A percentile compares a stretch with the other conserved stretches of the same genome.
phyloP scores from a whole-genome alignment of 2,329 filamentous ascomycete species.

The Calonectria hawksworthii region DNA sequence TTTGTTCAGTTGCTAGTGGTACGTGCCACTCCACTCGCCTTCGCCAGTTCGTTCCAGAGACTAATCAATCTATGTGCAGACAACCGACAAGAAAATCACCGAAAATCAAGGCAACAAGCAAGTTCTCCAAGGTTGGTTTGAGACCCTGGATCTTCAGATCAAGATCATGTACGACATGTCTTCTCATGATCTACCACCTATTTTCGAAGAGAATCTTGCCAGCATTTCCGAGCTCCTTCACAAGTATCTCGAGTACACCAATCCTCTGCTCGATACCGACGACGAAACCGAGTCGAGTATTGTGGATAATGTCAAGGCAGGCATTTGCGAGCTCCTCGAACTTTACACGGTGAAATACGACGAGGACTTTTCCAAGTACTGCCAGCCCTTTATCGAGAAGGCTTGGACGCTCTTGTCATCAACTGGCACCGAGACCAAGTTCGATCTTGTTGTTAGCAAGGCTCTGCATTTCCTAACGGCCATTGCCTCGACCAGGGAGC shows the following conservation, averaged over 20 bases:
- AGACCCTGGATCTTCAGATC: conserved; percentile 87
- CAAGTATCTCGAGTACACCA: conserved; percentile 94
- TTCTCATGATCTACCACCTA: conserved; percentile 94
- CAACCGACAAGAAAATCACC: conserved; percentile 79
- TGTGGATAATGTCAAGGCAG: conserved; percentile 89
- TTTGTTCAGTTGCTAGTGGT: conserved; percentile 86
- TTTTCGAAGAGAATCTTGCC: conserved; percentile 90
- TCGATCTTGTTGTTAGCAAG: conserved; percentile 94
- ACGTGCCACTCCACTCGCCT: conserved; percentile 45
- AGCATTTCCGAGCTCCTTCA: conserved; percentile 85
- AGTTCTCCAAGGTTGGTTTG: conserved; percentile 82
- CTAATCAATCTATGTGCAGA: conserved; percentile 55
- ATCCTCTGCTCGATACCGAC: conserved; percentile 83
- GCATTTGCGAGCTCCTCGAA: conserved; percentile 91
- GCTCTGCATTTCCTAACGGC: conserved; percentile 95
- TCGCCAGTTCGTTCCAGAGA: neutral
- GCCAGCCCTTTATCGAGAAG: conserved; percentile 87
- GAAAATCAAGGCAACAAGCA: conserved; percentile 82
- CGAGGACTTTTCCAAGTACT: conserved; percentile 87
- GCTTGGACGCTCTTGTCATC: conserved; percentile 93
- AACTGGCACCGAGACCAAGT: conserved; percentile 89
- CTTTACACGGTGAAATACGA: conserved; percentile 96
- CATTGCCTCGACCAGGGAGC: conserved; percentile 81
- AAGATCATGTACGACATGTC: conserved; percentile 97
- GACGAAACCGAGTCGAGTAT: conserved; percentile 92